phyloP scores from a whole-genome alignment of 352 stramenopile genomes.

The Aphanomyces euteiches region DNA sequence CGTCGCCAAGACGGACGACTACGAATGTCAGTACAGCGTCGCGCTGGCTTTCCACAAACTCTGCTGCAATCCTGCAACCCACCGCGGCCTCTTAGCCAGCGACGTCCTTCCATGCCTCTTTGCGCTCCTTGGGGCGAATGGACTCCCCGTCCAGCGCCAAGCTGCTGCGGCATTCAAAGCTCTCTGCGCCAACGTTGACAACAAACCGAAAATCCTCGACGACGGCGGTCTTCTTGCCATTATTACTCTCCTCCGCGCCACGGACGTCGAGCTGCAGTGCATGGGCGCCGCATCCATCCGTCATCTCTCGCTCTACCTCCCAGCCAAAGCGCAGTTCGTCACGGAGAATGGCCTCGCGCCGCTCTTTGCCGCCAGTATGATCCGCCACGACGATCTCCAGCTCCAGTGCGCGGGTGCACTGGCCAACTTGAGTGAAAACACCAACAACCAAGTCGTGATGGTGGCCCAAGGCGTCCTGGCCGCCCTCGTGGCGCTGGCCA shows the following conservation, averaged over 20 bases:
- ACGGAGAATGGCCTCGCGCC: conserved; percentile 60
- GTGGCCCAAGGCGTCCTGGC: conserved; percentile 71
- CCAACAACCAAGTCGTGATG: conserved; percentile 85
- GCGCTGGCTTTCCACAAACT: conserved; percentile 89
- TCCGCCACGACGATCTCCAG: conserved; percentile 75
- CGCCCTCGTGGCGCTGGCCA: conserved; percentile 60
- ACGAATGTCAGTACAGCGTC: conserved; percentile 89
- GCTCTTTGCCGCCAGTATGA: conserved; percentile 56
- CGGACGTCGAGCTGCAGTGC: conserved; percentile 74
- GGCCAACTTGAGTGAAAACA: conserved; percentile 90
- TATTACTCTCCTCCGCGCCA: conserved; percentile 74
- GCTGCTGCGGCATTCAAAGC: conserved; percentile 90
- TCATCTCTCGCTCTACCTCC: conserved; percentile 80
- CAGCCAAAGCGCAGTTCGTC: conserved; percentile 66
- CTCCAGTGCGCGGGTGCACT: conserved; percentile 86
- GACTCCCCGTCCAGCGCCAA: conserved; percentile 81
- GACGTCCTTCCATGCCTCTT: conserved; percentile 63
- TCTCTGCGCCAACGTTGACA: conserved; percentile 85
- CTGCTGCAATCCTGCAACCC: conserved; percentile 58
- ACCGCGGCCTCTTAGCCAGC: conserved; percentile 59
- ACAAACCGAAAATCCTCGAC: conserved; percentile 86
- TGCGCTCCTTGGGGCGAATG: conserved; percentile 61
- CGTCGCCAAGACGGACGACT: conserved; percentile 85
- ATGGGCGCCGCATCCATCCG: conserved; percentile 85
- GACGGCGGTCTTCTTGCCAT: conserved; percentile 82